A percentile compares a stretch with the other conserved stretches of the same genome.
phyloP scores from a whole-genome alignment of 2,329 filamentous ascomycete genomes.

The Nemania serpens region DNA sequence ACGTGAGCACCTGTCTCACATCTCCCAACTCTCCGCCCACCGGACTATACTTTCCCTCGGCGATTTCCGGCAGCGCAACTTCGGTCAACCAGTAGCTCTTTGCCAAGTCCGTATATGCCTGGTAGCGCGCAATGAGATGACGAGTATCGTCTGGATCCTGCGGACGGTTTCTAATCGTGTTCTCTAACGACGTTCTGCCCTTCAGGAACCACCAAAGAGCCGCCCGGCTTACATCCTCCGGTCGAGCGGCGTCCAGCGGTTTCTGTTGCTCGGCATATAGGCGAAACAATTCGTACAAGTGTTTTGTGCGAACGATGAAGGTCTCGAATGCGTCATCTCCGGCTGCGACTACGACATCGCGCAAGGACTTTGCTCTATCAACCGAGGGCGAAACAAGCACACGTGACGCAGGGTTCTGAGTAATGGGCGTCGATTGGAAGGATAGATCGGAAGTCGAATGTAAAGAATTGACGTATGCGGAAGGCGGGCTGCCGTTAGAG shows the following conservation, averaged over 20 bases:
- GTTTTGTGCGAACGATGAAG: constrained; percentile 72
- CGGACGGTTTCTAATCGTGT: constrained; percentile 68
- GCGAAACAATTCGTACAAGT: constrained; percentile 76
- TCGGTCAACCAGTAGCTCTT: constrained; percentile 84
- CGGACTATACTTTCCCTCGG: constrained; percentile 48
- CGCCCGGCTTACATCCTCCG: constrained; percentile 71
- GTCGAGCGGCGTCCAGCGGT: constrained; percentile 65
- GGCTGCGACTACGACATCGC: constrained; percentile 50
- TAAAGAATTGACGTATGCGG: constrained; percentile 34
- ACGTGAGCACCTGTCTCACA: constrained; percentile 60
- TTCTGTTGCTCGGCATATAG: constrained; percentile 76
- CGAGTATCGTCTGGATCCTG: constrained; percentile 58
- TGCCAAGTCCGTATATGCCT: constrained; percentile 83
- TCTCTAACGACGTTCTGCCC: constrained; percentile 77
- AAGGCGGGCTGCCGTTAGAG: constrained; percentile 33
- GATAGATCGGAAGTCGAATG: constrained; percentile 38
- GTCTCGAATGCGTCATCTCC: constrained; percentile 69
- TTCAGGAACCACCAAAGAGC: constrained; percentile 89
- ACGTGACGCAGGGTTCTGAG: constrained; percentile 34
- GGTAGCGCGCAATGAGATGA: constrained; percentile 64
- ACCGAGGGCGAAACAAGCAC: constrained; percentile 30
- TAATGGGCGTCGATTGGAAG: constrained; percentile 37
- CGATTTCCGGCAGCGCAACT: constrained; percentile 56
- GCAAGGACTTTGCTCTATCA: constrained; percentile 41
- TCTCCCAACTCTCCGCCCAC: constrained; percentile 55